These are phyloP conservation scores for Clitoria ternatea DNA, from an alignment of 306 rosid genomes.

Conservation along the genomic window DNA sequence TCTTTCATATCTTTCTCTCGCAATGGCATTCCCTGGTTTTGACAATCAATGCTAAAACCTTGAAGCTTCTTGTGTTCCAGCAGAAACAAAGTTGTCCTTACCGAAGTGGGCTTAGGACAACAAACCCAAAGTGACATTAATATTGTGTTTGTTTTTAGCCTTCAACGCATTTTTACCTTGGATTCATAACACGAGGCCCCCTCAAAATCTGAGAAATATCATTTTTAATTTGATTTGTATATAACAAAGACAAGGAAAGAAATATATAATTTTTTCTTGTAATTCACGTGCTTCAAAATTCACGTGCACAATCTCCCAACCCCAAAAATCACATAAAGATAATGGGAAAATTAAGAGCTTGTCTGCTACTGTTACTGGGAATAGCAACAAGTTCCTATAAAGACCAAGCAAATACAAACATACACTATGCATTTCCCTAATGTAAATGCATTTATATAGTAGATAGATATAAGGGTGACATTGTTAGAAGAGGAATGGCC, in stretches of 20 bases:
- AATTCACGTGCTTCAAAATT: conserved; percentile 25
- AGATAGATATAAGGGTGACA: conserved; percentile 39
- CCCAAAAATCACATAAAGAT: conserved; percentile 19
- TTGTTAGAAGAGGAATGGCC: conserved; percentile 40
- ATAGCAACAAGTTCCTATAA: conserved; percentile 3
- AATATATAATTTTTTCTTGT: neutral
- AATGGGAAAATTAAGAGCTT: neutral
- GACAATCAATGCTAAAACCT: neutral
- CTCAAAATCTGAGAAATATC: conserved; percentile 28
- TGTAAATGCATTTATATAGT: conserved; percentile 7
- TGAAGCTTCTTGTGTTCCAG: neutral
- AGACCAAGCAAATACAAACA: conserved; percentile 27
- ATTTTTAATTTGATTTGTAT: neutral
- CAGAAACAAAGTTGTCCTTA: neutral
- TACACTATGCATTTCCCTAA: conserved; percentile 16
- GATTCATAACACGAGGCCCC: conserved; percentile 32
- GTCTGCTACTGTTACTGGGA: conserved; percentile 8
- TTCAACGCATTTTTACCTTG: conserved; percentile 33
- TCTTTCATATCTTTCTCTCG: too few relatives aligned
- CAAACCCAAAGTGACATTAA: neutral
- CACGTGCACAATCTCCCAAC: conserved; percentile 44
- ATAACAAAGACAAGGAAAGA: neutral
- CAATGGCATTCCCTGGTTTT: too few relatives aligned
- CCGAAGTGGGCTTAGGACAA: neutral
- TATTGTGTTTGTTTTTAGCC: conserved; percentile 36